Percentiles rank a stretch among this genome's conserved stretches.
Evolutionary conservation across 176 grass and related monocot species (phyloP).

Genomic region (Zizania latifolia): DNA sequence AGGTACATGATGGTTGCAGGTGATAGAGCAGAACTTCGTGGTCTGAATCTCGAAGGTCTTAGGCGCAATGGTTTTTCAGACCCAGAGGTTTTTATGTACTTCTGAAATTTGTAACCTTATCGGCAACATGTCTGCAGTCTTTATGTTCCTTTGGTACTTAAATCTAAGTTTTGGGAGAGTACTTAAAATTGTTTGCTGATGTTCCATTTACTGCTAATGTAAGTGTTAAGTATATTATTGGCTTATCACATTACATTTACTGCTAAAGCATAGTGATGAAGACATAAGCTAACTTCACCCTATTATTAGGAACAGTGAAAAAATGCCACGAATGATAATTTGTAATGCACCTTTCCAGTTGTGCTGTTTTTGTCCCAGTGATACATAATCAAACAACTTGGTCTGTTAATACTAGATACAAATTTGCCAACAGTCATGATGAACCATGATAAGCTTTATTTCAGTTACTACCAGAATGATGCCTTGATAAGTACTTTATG

Average conservation of each 20-base stretch:
- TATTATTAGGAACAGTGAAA: neutral
- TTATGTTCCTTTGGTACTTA: neutral
- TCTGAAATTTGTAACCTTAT: neutral
- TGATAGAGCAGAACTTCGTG: constrained; percentile 78
- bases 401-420: neutral
- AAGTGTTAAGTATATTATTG: neutral
- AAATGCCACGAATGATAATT: neutral
- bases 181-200: neutral
- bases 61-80: constrained; percentile 57
- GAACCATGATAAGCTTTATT: neutral
- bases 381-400: neutral
- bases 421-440: neutral
- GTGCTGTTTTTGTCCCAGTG: neutral
- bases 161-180: neutral
- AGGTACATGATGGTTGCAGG: constrained; percentile 82
- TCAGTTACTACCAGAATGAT: neutral
- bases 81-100: constrained; percentile 46
- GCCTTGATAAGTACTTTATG: neutral
- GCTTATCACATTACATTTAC: neutral
- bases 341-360: neutral
- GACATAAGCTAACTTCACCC: neutral
- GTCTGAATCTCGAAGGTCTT: constrained; percentile 86
- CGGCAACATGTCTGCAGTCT: neutral
- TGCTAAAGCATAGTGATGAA: neutral
- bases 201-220: neutral